Evolutionary conservation across 345 rosid species (phyloP).

Genomic region (Psidium friedrichsthalianum): DNA sequence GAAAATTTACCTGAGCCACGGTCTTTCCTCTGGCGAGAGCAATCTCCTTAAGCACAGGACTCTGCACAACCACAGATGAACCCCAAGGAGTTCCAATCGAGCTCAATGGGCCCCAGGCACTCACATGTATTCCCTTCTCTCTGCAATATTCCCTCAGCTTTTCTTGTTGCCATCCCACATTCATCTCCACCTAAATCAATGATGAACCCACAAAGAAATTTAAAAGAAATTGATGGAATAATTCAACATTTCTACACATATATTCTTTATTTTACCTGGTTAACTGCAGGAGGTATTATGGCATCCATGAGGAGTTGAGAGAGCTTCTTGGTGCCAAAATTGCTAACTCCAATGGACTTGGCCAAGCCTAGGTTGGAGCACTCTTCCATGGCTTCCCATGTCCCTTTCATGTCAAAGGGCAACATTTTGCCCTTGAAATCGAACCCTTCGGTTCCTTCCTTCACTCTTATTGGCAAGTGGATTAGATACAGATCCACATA

Average conservation of each 20-base stretch:
- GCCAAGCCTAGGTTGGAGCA: slow-evolving; percentile 7
- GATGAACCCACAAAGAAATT: background rate
- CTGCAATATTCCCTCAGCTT: slow-evolving; percentile 1
- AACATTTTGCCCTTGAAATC: background rate
- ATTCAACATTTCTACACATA: too few relatives aligned
- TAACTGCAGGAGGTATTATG: slow-evolving; percentile 10
- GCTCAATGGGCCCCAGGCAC: slow-evolving; percentile 9
- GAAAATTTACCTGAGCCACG: background rate
- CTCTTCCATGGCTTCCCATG: slow-evolving; percentile 23
- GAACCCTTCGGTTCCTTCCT: background rate
- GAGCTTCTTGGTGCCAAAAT: slow-evolving; percentile 12
- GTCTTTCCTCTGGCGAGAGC: background rate
- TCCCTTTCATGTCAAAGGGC: slow-evolving; percentile 6
- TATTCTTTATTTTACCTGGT: slow-evolving; percentile 1
- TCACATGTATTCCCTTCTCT: slow-evolving; percentile 8
- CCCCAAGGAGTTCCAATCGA: slow-evolving; percentile 6
- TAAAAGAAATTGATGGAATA: background rate
- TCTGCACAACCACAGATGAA: background rate
- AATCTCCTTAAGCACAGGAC: background rate
- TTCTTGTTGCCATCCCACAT: slow-evolving; percentile 13
- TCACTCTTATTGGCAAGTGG: slow-evolving; percentile 23
- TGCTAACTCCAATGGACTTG: slow-evolving; percentile 22
- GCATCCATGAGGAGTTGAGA: background rate
- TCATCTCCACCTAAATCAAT: slow-evolving; percentile 4
- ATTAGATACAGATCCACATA: slow-evolving; percentile 27